These are phyloP conservation scores for Vinca minor DNA, from an alignment of 257 asterid species.

Conservation along the genomic window DNA sequence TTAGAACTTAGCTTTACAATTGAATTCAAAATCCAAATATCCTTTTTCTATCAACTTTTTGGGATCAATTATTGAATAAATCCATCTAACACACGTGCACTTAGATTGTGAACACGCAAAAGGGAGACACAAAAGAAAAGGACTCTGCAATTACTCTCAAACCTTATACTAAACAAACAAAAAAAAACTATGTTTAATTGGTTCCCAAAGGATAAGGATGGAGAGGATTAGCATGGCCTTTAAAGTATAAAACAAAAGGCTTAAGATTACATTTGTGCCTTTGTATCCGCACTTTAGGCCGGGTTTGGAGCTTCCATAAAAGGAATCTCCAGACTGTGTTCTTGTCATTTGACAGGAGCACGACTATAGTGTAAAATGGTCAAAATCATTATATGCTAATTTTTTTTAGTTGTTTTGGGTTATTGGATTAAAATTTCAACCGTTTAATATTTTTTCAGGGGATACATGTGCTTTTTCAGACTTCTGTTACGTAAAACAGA, in stretches of 20 bases:
- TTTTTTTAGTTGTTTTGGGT: too few species aligned
- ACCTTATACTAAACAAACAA: conserved; percentile 11
- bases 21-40: conserved; percentile 15
- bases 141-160: background rate
- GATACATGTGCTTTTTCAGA: too few species aligned
- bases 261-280: conserved; percentile 11
- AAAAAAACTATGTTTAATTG: conserved; percentile 6
- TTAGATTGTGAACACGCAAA: conserved; percentile 14
- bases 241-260: conserved; percentile 20
- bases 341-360: background rate
- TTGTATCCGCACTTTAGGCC: conserved; percentile 28
- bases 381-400: too few species aligned
- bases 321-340: conserved; percentile 25
- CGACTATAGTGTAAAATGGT: too few species aligned
- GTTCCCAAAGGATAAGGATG: conserved; percentile 18
- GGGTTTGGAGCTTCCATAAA: conserved; percentile 30
- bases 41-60: conserved; percentile 1
- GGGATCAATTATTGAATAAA: conserved; percentile 23
- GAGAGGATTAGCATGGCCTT: conserved; percentile 5
- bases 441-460: too few species aligned
- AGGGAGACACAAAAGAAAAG: background rate
- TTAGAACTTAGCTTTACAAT: conserved; percentile 14
- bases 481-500: too few species aligned
- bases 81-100: conserved; percentile 28
- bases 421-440: too few species aligned